A percentile compares a stretch with the other conserved stretches of the same genome.
phyloP scores from a whole-genome alignment of 1,284 basidiomycete species.

The Heimioporus retisporus region DNA sequence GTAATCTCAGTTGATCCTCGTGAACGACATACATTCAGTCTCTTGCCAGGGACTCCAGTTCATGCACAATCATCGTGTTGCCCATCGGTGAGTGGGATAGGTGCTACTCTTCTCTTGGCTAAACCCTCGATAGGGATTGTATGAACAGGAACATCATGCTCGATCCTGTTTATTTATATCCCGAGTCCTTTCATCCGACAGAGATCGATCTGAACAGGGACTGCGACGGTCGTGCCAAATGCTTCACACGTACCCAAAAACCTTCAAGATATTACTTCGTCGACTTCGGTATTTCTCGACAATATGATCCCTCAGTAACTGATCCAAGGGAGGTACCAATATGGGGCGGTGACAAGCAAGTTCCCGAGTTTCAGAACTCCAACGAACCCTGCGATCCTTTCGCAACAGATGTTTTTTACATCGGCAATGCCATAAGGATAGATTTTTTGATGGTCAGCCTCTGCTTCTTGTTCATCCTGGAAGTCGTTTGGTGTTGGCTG shows the following conservation, averaged over 20 bases:
- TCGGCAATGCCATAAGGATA: neutral
- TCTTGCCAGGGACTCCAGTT: constrained; percentile 15
- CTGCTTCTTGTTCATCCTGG: too few species aligned
- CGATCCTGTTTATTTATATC: constrained; percentile 40
- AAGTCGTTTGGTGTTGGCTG: too few species aligned
- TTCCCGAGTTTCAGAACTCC: constrained; percentile 21
- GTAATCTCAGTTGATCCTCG: constrained; percentile 1
- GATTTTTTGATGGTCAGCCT: constrained; percentile 25
- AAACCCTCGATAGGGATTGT: constrained; percentile 22
- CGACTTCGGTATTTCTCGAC: constrained; percentile 32
- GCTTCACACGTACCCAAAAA: constrained; percentile 16
- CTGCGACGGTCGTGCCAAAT: constrained; percentile 15
- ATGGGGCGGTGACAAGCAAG: constrained; percentile 40
- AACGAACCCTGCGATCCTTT: neutral
- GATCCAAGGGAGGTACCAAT: constrained; percentile 31
- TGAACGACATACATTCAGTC: too few species aligned
- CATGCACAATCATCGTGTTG: constrained; percentile 21
- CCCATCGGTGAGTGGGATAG: neutral
- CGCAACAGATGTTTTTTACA: constrained; percentile 32
- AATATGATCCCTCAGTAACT: constrained; percentile 29
- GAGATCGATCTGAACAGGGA: constrained; percentile 29
- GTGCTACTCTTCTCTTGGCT: too few species aligned
- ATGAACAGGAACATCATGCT: constrained; percentile 47
- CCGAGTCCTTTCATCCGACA: constrained; percentile 38
- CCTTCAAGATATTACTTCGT: constrained; percentile 14